Evolutionary conservation across 306 rosid species (phyloP).

Genomic region (Quercus ilex): DNA sequence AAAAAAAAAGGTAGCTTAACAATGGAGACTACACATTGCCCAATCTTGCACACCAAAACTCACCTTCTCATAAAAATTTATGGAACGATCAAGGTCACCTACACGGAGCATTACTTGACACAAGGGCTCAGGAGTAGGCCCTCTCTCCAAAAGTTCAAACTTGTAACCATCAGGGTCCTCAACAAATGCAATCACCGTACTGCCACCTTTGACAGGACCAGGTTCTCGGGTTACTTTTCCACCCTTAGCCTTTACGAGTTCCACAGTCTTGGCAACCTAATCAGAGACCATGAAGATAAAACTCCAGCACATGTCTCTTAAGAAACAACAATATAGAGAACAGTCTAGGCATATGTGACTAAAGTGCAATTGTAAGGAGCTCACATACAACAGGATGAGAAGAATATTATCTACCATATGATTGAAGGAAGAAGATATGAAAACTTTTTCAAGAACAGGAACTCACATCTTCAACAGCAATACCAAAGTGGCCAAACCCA

Average conservation of each 20-base stretch:
- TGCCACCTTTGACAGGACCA: conserved; percentile 75
- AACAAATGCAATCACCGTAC: conserved; percentile 57
- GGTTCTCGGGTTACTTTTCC: conserved; percentile 84
- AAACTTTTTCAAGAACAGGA: conserved; percentile 9
- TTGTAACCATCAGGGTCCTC: conserved; percentile 98
- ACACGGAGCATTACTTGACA: conserved; percentile 98
- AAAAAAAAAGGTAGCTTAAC: conserved; percentile 6
- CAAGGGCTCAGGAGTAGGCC: conserved; percentile 85
- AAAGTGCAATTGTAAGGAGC: conserved; percentile 8
- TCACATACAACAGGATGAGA: neutral
- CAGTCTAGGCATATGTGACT: conserved; percentile 7
- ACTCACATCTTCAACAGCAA: conserved; percentile 96
- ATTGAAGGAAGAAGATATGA: conserved; percentile 5
- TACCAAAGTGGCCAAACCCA: conserved; percentile 82
- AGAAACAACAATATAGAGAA: conserved; percentile 22
- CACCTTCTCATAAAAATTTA: conserved; percentile 88
- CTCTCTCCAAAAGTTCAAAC: conserved; percentile 82
- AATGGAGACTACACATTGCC: neutral
- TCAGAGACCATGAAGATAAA: conserved; percentile 18
- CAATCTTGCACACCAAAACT: conserved; percentile 9
- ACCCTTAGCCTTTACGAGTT: conserved; percentile 82
- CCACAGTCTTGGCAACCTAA: conserved; percentile 82
- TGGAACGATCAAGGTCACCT: conserved; percentile 90
- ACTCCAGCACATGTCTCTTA: neutral
- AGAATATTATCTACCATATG: neutral